Evolutionary conservation across 176 grass and related monocot genomes (phyloP), one percentile per base, ranked within the genome.

Genomic region (Phoenix dactylifera): DNA sequence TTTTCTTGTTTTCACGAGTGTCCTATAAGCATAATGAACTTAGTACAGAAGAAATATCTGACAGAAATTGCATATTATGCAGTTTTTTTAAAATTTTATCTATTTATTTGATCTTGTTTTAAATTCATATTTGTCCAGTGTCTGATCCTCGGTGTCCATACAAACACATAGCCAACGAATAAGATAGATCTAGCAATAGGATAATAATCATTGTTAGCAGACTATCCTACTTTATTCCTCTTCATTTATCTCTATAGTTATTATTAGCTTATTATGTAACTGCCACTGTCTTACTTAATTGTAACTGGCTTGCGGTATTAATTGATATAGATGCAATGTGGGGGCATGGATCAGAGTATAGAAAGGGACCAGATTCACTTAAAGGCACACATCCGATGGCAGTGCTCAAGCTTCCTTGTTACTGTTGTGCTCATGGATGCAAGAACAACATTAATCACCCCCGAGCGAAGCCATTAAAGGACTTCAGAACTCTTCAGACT

Each of bases 401-500:
- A 80, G 55, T 98, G 79, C 88, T 98, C 69, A 98, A 88, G 76
- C 76, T 93, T 25, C 88, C 94, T 69, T 98, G 94, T 73, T 98
- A 79, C 70, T 98, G 94, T 75, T 92, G 93, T 71, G 76, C 81
- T 23, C 54, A 69, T 58, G 93, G 84, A 15, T 98, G 93, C 93
- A 88, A 83, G 78, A 92, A 88, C 87, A 92, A 82, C 81, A 49
- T 88, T 17, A 53, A 59, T 0, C 93, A 98, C 68, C 87, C 93
- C 19, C 72, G 87, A 3, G 73, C 87, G 18, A 75, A 73, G 61
- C 87, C 93, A 26, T 74, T 98, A 58, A 98, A 98, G 81, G 93
- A 98, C 73, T 98, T 98, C 60, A 76, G 93, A 68, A 98, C 93
- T 19, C 81, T 98, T 63, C 93, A 98, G 74, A 98, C 93, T 49